Conservation (phyloP, 306 rosid species). For the Prunus padus region DNA sequence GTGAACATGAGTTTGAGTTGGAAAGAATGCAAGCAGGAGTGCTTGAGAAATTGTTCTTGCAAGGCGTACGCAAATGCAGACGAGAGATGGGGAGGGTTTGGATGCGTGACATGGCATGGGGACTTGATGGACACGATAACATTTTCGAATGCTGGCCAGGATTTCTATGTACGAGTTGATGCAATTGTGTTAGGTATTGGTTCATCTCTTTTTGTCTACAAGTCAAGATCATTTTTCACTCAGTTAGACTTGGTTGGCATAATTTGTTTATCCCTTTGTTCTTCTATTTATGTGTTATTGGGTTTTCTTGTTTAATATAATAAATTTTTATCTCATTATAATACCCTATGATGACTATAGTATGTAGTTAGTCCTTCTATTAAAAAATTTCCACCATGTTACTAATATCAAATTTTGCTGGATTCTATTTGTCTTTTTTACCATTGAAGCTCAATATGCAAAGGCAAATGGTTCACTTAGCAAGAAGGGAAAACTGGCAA, state of each 20-base stretch:
- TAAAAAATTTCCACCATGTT: no score
- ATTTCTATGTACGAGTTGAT: constrained; percentile 50
- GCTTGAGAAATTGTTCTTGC: constrained; percentile 56
- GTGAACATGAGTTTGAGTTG: constrained; percentile 23
- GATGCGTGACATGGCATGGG: constrained; percentile 55
- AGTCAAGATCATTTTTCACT: no score
- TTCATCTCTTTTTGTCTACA: no score
- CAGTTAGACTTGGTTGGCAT: no score
- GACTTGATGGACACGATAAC: constrained; percentile 44
- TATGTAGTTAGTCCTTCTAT: no score
- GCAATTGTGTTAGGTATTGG: constrained; percentile 20
- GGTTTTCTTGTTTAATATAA: no score
- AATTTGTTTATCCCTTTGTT: no score
- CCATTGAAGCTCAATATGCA: no score
- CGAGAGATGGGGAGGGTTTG: constrained; percentile 34
- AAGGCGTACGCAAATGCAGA: constrained; percentile 47
- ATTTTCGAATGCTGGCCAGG: constrained; percentile 36
- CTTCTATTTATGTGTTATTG: no score
- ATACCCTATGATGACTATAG: no score
- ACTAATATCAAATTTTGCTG: no score
- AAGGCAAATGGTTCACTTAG: constrained; percentile 1
- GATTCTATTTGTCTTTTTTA: background rate
- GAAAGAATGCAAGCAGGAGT: constrained; percentile 36
- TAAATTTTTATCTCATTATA: no score
- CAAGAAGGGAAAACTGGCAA: constrained; percentile 2